A percentile compares a stretch with the other conserved stretches of the same genome.
Conservation (phyloP, 495 filamentous ascomycete species). For the Aspergillus homomorphus region DNA sequence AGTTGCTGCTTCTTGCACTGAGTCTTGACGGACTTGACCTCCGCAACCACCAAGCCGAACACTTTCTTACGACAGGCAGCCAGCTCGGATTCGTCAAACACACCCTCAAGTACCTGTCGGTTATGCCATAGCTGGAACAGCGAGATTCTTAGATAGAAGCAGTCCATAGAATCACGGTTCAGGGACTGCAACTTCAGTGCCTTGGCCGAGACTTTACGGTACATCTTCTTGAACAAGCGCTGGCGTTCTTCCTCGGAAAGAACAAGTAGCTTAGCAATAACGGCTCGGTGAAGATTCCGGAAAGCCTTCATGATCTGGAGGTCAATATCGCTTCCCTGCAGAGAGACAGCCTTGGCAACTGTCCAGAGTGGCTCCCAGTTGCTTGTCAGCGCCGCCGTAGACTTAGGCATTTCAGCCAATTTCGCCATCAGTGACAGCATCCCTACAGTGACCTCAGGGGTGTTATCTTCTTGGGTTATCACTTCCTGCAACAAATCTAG, state of each 20-base stretch:
- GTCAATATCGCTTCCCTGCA: slow-evolving; percentile 37
- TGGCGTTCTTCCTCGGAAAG: slow-evolving; percentile 34
- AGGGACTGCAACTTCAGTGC: slow-evolving; percentile 36
- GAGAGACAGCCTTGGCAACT: slow-evolving; percentile 33
- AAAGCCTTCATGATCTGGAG: slow-evolving; percentile 45
- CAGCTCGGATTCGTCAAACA: slow-evolving; percentile 33
- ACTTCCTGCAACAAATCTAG: slow-evolving; percentile 38
- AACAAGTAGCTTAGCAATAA: slow-evolving; percentile 39
- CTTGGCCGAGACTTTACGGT: slow-evolving; percentile 31
- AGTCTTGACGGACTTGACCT: slow-evolving; percentile 40
- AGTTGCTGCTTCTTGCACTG: slow-evolving; percentile 42
- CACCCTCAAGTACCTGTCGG: slow-evolving; percentile 28
- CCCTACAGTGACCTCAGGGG: slow-evolving; percentile 30
- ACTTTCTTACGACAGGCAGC: slow-evolving; percentile 33
- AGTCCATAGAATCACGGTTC: slow-evolving; percentile 40
- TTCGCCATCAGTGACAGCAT: slow-evolving; percentile 45
- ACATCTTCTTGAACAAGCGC: slow-evolving; percentile 38
- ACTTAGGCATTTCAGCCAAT: slow-evolving; percentile 42
- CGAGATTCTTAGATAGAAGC: slow-evolving; percentile 39
- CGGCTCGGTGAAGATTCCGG: slow-evolving; percentile 35
- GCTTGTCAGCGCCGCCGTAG: slow-evolving; percentile 34
- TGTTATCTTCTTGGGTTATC: slow-evolving; percentile 29
- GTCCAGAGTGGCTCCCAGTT: slow-evolving; percentile 44
- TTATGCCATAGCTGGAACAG: slow-evolving; percentile 41
- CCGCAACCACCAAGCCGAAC: slow-evolving; percentile 35